phyloP scores from a whole-genome alignment of 768 basidiomycete species.

The Trametes punicea region DNA sequence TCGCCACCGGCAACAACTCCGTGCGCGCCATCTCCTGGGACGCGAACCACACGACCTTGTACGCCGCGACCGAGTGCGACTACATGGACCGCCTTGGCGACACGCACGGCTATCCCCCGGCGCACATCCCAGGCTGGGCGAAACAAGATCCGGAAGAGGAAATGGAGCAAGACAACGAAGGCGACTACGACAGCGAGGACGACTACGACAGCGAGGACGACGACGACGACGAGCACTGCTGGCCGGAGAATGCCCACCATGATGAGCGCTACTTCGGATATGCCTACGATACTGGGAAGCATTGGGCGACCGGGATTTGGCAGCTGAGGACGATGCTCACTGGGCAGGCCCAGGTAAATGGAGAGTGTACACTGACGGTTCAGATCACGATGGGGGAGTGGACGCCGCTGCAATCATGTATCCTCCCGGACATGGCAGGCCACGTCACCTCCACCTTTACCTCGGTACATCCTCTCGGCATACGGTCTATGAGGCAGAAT shows the following conservation, averaged over 20 bases:
- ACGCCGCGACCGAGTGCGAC: conserved; percentile 34
- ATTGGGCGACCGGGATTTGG: conserved; percentile 5
- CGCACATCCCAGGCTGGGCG: conserved; percentile 16
- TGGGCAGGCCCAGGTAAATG: too few species aligned
- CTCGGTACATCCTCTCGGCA: too few species aligned
- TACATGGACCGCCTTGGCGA: conserved; percentile 29
- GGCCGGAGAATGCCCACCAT: conserved; percentile 31
- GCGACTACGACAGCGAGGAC: conserved; percentile 9
- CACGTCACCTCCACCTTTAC: too few species aligned
- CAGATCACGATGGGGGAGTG: too few species aligned
- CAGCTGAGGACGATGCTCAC: too few species aligned
- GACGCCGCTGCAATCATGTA: too few species aligned
- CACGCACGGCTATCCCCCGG: conserved; percentile 24
- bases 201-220: conserved; percentile 17
- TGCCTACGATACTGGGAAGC: conserved; percentile 35
- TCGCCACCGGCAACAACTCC: conserved; percentile 42
- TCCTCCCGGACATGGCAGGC: too few species aligned
- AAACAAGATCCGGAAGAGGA: background rate
- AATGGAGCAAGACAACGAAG: conserved; percentile 16
- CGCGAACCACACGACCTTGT: conserved; percentile 27
- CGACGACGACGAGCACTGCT: conserved; percentile 19
- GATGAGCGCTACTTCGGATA: conserved; percentile 32
- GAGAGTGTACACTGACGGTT: too few species aligned
- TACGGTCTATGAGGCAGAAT: too few species aligned
- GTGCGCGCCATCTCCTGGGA: conserved; percentile 36